phyloP scores from a whole-genome alignment of 768 basidiomycete genomes.

The Aureoboletus auriporus region DNA sequence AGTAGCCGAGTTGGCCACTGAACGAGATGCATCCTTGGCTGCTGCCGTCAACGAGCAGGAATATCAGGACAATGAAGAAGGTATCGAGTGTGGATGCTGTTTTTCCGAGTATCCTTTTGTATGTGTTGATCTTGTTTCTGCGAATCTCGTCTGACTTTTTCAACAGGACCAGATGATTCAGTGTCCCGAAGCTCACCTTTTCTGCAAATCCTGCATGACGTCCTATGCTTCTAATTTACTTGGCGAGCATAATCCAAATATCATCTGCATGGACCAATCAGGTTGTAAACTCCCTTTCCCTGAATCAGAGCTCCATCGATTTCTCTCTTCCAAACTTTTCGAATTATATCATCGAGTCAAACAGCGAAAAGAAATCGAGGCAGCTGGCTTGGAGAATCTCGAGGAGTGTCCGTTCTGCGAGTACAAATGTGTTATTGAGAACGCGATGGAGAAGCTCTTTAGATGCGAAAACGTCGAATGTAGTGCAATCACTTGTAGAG shows the following conservation, averaged over 20 bases:
- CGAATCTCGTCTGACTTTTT: background rate
- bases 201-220: conserved; percentile 71
- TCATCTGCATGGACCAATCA: conserved; percentile 81
- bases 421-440: conserved; percentile 77
- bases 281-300: conserved; percentile 69
- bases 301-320: conserved; percentile 61
- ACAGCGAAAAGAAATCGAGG: conserved; percentile 75
- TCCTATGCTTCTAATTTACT: conserved; percentile 66
- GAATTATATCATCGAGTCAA: conserved; percentile 69
- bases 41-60: conserved; percentile 38
- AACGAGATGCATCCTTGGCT: conserved; percentile 27
- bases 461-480: conserved; percentile 62
- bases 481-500: conserved; percentile 70
- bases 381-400: conserved; percentile 71
- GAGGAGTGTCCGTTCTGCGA: conserved; percentile 93
- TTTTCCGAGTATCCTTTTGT: conserved; percentile 72
- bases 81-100: conserved; percentile 88
- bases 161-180: conserved; percentile 78
- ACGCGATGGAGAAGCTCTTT: conserved; percentile 58
- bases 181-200: conserved; percentile 86
- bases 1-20: conserved; percentile 23
- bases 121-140: conserved; percentile 26
- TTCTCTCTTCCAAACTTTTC: conserved; percentile 64
- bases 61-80: conserved; percentile 47
- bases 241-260: conserved; percentile 54